Conservation (phyloP, 2,329 filamentous ascomycete species). For the Aspergillus awamori region DNA sequence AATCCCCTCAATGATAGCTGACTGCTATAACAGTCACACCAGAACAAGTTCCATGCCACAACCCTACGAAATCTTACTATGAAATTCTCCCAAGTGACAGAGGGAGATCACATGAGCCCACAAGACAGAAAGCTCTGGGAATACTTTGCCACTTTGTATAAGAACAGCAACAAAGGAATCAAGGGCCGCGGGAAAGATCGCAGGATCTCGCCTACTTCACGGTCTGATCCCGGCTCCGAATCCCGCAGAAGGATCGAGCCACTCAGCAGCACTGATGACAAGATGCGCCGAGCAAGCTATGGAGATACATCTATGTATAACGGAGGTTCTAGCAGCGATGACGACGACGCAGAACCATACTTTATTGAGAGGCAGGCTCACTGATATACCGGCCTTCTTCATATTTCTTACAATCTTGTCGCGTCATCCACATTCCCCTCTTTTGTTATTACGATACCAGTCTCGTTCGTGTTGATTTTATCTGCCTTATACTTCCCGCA, state of each 20-base stretch:
- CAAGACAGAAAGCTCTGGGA: conserved; percentile 77
- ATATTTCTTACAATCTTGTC: background rate
- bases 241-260: conserved; percentile 23
- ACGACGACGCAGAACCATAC: conserved; percentile 33
- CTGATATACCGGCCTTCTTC: conserved; percentile 13
- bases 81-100: conserved; percentile 67
- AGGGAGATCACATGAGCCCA: conserved; percentile 64
- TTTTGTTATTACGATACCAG: conserved; percentile 23
- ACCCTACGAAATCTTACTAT: conserved; percentile 70
- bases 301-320: conserved; percentile 37
- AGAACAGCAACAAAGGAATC: conserved; percentile 98
- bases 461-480: conserved; percentile 12
- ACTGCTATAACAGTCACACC: conserved; percentile 66
- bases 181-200: conserved; percentile 90
- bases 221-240: conserved; percentile 21
- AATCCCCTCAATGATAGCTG: conserved; percentile 4
- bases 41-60: conserved; percentile 88
- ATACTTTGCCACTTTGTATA: conserved; percentile 87
- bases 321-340: conserved; percentile 37
- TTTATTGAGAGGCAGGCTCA: conserved; percentile 29
- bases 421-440: conserved; percentile 10
- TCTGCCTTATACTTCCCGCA: background rate
- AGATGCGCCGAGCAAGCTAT: conserved; percentile 29
- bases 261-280: conserved; percentile 31
- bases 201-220: conserved; percentile 39